Evolutionary conservation across 2,329 filamentous ascomycete species (phyloP), one percentile per base, ranked within the genome.

Genomic region (Fusarium illudens): DNA sequence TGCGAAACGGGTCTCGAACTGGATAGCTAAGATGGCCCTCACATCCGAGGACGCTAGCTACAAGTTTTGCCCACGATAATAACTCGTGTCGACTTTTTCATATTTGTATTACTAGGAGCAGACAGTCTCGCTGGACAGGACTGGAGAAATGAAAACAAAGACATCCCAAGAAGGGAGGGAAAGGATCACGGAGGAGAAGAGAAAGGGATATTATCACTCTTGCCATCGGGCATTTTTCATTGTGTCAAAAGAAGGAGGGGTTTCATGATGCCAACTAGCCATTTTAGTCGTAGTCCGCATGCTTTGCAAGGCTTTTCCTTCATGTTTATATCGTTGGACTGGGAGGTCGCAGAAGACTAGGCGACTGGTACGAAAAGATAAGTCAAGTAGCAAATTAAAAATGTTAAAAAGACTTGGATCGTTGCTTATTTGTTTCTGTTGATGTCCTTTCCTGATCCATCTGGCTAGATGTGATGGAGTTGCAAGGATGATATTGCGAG

Each of bases 41-140:
- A 30, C n/a, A 20, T 30, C 10, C 4, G 29, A 55, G 25, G 33
- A 6, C 22, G 37, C 46, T 15, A 33, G 33, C 39, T 15, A 58
- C 25, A 34, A 51, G 65, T 51, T 61, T 25, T 51, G 30, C 55
- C 34, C 36, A 48, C 39, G 46, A 54, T 51, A 46, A 44, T 67
- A 65, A 60, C 58, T 57, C 55, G 50, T 37, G 42, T 57, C 42
- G 30, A 62, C 20, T 44, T 63, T 72, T 70, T 64, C 58, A 30
- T 58, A 39, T 58, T 55, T 74, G 72, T 74, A 74, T 70, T 67
- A 74, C 20, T 72, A 71, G 39, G 54, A 25, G 32, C 52, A 50
- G 30, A 39, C 27, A 58, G 59, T 65, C 64, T n/a, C 54, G 29
- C 60, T 58, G 59, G 60, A 57, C 8, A 58, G 65, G 61, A 64